Evolutionary conservation across 1,139 yeast genomes (phyloP).

Genomic region (Taphrina sp.): DNA sequence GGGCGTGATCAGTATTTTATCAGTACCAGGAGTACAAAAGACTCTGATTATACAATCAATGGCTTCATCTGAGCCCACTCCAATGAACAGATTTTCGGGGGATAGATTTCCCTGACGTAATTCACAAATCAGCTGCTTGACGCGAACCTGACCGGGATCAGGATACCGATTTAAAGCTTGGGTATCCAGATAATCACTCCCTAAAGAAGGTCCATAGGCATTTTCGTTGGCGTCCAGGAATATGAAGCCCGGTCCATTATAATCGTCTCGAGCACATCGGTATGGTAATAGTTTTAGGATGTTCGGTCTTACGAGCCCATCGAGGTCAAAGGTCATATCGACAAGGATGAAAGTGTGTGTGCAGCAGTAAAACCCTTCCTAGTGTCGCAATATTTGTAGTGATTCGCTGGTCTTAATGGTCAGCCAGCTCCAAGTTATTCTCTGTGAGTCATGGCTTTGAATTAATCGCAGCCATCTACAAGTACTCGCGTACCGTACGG

Average conservation of each 20-base stretch:
- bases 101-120: slow-evolving; percentile 64
- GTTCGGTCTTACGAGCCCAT: slow-evolving; percentile 67
- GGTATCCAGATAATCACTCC: slow-evolving; percentile 42
- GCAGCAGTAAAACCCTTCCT: no score
- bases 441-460: no score
- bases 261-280: slow-evolving; percentile 27
- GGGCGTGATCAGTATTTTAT: slow-evolving; percentile 80
- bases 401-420: no score
- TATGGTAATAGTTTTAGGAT: slow-evolving; percentile 33
- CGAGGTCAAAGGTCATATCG: slow-evolving; percentile 12
- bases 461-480: no score
- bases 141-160: slow-evolving; percentile 87
- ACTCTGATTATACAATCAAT: slow-evolving; percentile 86
- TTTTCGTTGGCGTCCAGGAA: slow-evolving; percentile 94
- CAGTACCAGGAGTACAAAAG: slow-evolving; percentile 75
- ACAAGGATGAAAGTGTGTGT: no score
- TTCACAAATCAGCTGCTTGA: slow-evolving; percentile 68
- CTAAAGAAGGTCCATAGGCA: slow-evolving; percentile 82
- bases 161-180: slow-evolving; percentile 82
- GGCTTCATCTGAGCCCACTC: slow-evolving; percentile 97
- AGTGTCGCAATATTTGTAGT: no score
- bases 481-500: no score
- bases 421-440: no score
- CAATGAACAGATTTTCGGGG: slow-evolving; percentile 76
- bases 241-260: slow-evolving; percentile 52